These are phyloP conservation scores for Pelargonium myrrhifolium DNA, from an alignment of 441 rosid genomes.

Conservation along the genomic window DNA sequence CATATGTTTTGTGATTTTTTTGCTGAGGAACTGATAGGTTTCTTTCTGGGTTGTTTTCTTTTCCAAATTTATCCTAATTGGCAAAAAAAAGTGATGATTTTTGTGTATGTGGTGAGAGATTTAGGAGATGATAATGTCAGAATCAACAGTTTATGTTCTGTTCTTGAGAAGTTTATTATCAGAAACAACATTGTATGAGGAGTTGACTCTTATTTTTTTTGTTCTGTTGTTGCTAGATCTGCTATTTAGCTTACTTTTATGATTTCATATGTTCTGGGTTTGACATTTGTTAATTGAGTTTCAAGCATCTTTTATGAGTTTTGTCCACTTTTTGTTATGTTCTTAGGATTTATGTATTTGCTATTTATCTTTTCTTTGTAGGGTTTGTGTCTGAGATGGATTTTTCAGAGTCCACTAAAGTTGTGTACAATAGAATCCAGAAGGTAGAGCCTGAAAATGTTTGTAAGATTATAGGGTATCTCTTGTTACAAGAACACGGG, in stretches of 20 bases:
- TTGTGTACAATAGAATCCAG: conserved; percentile 70
- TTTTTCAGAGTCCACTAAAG: conserved; percentile 65
- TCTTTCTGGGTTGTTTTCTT: not conserved
- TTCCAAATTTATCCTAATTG: not conserved
- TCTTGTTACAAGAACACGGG: conserved; percentile 61
- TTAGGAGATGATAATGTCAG: not conserved
- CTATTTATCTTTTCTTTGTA: conserved; percentile 20
- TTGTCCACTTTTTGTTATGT: not conserved
- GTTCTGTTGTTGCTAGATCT: not conserved
- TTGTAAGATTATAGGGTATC: conserved; percentile 70
- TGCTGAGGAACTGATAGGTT: not conserved
- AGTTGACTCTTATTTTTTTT: not conserved
- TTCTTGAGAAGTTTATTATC: not conserved
- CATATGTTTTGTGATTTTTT: not conserved
- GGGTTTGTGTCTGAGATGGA: conserved; percentile 49
- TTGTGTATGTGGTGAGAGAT: not conserved
- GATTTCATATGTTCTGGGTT: not conserved
- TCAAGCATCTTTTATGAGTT: not conserved
- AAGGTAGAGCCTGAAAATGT: conserved; percentile 75
- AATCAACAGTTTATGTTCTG: not conserved
- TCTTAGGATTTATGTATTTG: not conserved
- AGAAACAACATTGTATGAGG: not conserved
- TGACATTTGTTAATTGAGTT: not conserved
- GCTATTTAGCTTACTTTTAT: not conserved
- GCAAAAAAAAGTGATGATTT: not conserved